Base-by-base conservation (phyloP, 441 rosid genomes). In the Isatis lusitanica region DNA sequence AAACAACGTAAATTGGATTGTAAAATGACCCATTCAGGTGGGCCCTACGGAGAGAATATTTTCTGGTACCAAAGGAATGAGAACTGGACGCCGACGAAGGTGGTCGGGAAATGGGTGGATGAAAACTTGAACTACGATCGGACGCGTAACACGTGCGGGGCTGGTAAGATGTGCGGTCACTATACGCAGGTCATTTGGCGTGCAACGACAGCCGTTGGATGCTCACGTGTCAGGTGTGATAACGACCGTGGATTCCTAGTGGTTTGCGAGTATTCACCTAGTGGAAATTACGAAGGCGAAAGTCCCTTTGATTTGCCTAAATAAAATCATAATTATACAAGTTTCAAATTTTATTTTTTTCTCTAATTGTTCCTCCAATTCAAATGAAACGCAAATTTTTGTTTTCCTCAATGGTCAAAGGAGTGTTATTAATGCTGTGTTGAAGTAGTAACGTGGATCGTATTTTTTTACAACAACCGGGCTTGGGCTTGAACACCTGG, bases 161-260 rank as follows among this genome's bases (percentile, higher is more conserved):
- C 6, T 5, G 81, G 75, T 0, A 4, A 73, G n/a, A 70, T 74
- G 79, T 90, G 97, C 43, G 88, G 89, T 2, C 91, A 88, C 52
- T 90, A 79, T 53, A 88, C 92, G 0, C 97, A 92, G 78, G 21
- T 88, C 28, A 53, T 88, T 4, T 87, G 92, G 90, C 75, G 63
- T 18, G 7, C 64, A 9, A 81, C 86, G 0, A 8, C 51, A 35
- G 52, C 53, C 16, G 10, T 87, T 3, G 94, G 96, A n/a, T 87
- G 96, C 16, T 80, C 77, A 1, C 52, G 51, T 1, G 24, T 47
- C 0, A 42, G 39, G 9, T 92, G 96, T 33, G 1, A 24, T 4
- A 26, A 40, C 2, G 18, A 10, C 0, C 57, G 62, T 21, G 93
- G 91, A 0, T 52, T 71, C 43, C 18, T 74, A 1, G 77, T 78